Evolutionary conservation across 345 rosid species (phyloP).

Genomic region (Citrus hindsii): DNA sequence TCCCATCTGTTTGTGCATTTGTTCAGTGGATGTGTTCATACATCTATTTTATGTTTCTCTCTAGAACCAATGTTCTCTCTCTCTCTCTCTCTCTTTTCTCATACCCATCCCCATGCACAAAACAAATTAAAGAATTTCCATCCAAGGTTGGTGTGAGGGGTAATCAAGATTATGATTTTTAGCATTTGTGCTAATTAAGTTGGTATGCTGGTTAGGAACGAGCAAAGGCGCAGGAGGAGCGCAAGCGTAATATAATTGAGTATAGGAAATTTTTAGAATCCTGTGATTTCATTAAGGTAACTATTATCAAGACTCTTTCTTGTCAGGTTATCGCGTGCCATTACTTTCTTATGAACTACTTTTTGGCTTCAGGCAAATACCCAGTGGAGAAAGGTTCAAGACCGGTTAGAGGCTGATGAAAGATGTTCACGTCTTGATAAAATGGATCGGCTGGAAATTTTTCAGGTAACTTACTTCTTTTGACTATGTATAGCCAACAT

Average conservation of each 20-base stretch:
- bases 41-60: background rate
- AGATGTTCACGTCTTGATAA: slow-evolving; percentile 89
- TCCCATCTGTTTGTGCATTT: background rate
- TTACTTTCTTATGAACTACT: slow-evolving; percentile 13
- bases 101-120: background rate
- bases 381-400: slow-evolving; percentile 99
- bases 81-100: background rate
- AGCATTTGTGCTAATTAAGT: slow-evolving; percentile 12
- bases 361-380: slow-evolving; percentile 57
- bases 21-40: background rate
- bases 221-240: slow-evolving; percentile 68
- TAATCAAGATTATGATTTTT: background rate
- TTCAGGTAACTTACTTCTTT: slow-evolving; percentile 56
- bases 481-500: background rate
- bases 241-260: slow-evolving; percentile 60
- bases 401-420: slow-evolving; percentile 85
- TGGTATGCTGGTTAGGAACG: slow-evolving; percentile 56
- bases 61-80: background rate
- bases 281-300: slow-evolving; percentile 90
- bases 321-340: slow-evolving; percentile 8
- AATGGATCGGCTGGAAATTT: slow-evolving; percentile 80
- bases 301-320: background rate
- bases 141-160: background rate
- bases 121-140: no score
- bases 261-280: slow-evolving; percentile 82